phyloP scores from a whole-genome alignment of 768 basidiomycete species.

The Fistulinella prunicolor region DNA sequence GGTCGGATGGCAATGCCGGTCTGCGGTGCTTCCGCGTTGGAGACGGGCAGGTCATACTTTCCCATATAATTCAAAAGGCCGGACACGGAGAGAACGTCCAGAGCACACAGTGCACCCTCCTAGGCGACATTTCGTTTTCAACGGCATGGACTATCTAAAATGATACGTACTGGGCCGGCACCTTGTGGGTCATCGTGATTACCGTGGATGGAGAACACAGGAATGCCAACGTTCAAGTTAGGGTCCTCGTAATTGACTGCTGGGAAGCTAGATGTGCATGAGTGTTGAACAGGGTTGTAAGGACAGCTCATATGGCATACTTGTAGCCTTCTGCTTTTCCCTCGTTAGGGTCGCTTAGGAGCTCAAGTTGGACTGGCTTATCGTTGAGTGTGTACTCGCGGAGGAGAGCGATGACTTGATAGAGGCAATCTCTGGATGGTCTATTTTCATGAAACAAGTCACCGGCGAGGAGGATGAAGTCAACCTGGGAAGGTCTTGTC shows the following conservation, averaged over 20 bases:
- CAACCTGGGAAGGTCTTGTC: constrained; percentile 56
- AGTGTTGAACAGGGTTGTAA: not conserved
- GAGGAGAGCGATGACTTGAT: constrained; percentile 83
- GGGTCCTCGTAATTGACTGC: constrained; percentile 96
- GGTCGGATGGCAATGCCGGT: constrained; percentile 86
- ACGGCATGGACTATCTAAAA: not conserved
- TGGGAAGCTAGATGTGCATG: constrained; percentile 67
- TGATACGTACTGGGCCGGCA: constrained; percentile 70
- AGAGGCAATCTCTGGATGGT: constrained; percentile 86
- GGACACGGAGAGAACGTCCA: constrained; percentile 91
- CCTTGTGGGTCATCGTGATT: constrained; percentile 99
- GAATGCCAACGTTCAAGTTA: constrained; percentile 93
- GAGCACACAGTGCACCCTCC: constrained; percentile 94
- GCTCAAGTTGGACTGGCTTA: constrained; percentile 85
- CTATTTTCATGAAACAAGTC: constrained; percentile 98
- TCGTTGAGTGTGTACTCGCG: constrained; percentile 89
- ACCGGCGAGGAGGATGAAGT: constrained; percentile 92
- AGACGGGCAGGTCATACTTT: constrained; percentile 82
- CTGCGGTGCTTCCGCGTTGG: constrained; percentile 58
- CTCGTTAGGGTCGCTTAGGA: constrained; percentile 89
- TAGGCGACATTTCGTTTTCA: constrained; percentile 28
- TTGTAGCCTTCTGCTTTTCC: constrained; percentile 82
- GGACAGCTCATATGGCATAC: constrained; percentile 42
- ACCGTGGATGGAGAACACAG: constrained; percentile 98
- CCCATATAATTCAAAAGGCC: constrained; percentile 98